Percentiles rank a stretch among this genome's conserved stretches.
Conservation (phyloP, 176 grass and related monocot genomes). For the Carex parvula region DNA sequence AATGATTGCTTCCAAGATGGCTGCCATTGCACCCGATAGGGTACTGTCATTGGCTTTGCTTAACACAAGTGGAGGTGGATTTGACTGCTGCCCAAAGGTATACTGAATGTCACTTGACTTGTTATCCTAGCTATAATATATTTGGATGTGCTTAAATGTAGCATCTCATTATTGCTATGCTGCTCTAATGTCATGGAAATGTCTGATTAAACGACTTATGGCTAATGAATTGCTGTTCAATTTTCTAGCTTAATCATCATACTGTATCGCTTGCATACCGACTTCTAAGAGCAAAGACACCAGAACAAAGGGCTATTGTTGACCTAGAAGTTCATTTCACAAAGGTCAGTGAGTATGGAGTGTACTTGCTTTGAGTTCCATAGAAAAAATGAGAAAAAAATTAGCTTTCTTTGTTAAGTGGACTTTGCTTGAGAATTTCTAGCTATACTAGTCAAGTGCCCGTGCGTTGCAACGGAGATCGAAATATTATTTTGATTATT, state of each 20-base stretch:
- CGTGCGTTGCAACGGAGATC: no score
- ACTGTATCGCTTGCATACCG: conserved; percentile 56
- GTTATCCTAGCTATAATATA: conserved; percentile 1
- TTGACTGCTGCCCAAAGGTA: conserved; percentile 76
- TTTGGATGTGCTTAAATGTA: background rate
- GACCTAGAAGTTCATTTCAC: conserved; percentile 89
- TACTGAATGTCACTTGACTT: background rate
- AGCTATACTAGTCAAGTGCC: no score
- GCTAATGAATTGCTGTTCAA: background rate
- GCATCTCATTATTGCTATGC: background rate
- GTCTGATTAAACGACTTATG: background rate
- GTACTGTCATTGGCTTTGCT: conserved; percentile 60
- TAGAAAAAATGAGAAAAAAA: background rate
- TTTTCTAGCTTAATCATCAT: conserved; percentile 51
- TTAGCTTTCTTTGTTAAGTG: background rate
- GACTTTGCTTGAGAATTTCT: background rate
- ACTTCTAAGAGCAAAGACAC: conserved; percentile 69
- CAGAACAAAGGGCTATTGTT: conserved; percentile 58
- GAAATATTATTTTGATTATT: no score
- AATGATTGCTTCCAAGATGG: conserved; percentile 74
- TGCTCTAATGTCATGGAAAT: background rate
- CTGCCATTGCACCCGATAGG: conserved; percentile 45
- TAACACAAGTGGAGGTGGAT: conserved; percentile 61
- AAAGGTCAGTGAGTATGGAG: conserved; percentile 29
- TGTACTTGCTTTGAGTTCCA: background rate